Evolutionary conservation across 345 rosid species (phyloP).

Genomic region (Aurinia saxatilis): DNA sequence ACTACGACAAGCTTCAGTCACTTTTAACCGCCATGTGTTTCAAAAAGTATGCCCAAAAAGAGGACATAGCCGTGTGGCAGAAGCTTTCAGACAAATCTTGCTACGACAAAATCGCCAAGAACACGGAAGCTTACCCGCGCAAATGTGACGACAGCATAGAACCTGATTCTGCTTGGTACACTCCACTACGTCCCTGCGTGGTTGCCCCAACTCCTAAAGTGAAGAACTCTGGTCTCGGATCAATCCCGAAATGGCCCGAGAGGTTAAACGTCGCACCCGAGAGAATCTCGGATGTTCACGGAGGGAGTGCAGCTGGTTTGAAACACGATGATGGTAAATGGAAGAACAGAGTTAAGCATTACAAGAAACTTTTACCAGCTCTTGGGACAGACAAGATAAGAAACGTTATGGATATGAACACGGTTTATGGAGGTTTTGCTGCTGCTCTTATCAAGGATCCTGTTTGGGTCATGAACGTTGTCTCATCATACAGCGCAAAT

Average conservation of each 20-base stretch:
- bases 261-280: constrained; percentile 59
- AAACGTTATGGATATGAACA: constrained; percentile 98
- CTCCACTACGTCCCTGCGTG: constrained; percentile 85
- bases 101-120: constrained; percentile 49
- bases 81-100: constrained; percentile 67
- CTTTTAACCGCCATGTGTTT: constrained; percentile 89
- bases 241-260: constrained; percentile 83
- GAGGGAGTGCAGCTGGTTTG: constrained; percentile 56
- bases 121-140: constrained; percentile 68
- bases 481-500: constrained; percentile 70
- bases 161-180: constrained; percentile 97
- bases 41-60: constrained; percentile 69
- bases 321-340: constrained; percentile 80
- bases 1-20: constrained; percentile 71
- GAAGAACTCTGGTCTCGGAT: constrained; percentile 45
- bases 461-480: constrained; percentile 97
- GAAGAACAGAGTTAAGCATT: constrained; percentile 76
- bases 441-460: constrained; percentile 69
- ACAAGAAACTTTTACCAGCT: constrained; percentile 77
- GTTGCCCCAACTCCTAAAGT: constrained; percentile 61
- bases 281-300: constrained; percentile 58
- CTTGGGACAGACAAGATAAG: constrained; percentile 77
- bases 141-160: constrained; percentile 93
- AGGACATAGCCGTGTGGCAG: constrained; percentile 94
- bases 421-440: constrained; percentile 87